Percentiles rank a stretch among this genome's conserved stretches.
These are phyloP conservation scores for Fusarium albidum DNA, from an alignment of 2,329 filamentous ascomycete genomes.

Conservation along the genomic window DNA sequence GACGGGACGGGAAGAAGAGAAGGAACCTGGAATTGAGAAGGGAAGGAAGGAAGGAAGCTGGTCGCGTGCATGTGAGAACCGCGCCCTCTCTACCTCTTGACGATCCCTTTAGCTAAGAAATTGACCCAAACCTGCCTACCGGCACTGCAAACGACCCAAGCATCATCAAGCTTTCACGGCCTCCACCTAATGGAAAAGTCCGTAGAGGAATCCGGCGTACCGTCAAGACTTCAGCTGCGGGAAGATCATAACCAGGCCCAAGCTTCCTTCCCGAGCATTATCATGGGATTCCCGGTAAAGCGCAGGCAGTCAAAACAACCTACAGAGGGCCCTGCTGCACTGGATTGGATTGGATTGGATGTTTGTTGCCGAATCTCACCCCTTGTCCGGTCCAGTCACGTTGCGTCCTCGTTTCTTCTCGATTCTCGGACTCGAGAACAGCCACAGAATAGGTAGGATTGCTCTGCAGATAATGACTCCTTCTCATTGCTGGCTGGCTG, in stretches of 20 bases:
- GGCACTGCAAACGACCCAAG: background rate
- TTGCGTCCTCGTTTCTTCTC: background rate
- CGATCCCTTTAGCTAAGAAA: too few relatives aligned
- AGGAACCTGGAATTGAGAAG: too few relatives aligned
- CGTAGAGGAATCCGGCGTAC: conserved; percentile 2
- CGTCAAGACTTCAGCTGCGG: conserved; percentile 3
- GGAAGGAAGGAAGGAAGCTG: background rate
- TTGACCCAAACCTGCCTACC: too few relatives aligned
- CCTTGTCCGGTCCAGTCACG: conserved; percentile 1
- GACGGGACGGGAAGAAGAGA: too few relatives aligned
- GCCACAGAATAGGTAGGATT: background rate
- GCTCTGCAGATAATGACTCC: background rate
- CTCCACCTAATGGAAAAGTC: conserved; percentile 26
- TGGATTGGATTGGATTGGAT: background rate
- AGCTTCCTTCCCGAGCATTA: background rate
- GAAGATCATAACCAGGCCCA: background rate
- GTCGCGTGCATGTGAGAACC: background rate
- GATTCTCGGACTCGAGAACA: background rate
- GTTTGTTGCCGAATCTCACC: background rate
- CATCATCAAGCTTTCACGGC: conserved; percentile 7
- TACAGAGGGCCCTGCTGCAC: background rate
- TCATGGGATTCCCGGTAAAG: background rate
- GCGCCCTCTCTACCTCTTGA: too few relatives aligned
- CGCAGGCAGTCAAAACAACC: background rate
- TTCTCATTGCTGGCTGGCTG: background rate